phyloP scores from a whole-genome alignment of 306 rosid genomes.

The Prunus kanzakura region DNA sequence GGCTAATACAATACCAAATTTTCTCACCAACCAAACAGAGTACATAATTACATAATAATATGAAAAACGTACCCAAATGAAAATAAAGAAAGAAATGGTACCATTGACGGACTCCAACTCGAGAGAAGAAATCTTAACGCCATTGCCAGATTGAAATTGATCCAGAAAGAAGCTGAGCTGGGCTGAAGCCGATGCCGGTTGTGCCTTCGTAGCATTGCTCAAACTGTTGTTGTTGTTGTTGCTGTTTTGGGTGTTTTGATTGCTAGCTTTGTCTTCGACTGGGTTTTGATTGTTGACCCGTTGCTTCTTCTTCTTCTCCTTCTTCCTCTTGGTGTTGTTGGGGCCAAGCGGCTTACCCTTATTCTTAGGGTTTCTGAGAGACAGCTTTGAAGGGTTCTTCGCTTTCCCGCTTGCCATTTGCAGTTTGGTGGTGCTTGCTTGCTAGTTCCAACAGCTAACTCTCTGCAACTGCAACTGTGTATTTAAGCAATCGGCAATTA shows the following conservation, averaged over 20 bases:
- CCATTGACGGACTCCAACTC: slow-evolving; percentile 72
- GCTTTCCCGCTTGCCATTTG: slow-evolving; percentile 27
- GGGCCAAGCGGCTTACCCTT: slow-evolving; percentile 23
- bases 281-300: background rate
- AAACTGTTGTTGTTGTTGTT: background rate
- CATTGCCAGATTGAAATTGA: slow-evolving; percentile 55
- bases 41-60: background rate
- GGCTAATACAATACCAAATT: background rate
- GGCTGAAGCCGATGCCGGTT: slow-evolving; percentile 25
- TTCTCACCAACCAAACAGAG: background rate
- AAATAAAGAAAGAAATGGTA: background rate
- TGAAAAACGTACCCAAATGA: background rate
- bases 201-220: background rate
- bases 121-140: slow-evolving; percentile 60
- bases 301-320: slow-evolving; percentile 10
- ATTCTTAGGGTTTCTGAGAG: slow-evolving; percentile 19
- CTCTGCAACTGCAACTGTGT: too few species aligned
- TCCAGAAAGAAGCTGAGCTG: slow-evolving; percentile 52
- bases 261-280: background rate
- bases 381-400: background rate
- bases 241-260: background rate
- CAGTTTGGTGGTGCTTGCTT: background rate
- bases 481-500: too few species aligned
- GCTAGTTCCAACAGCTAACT: background rate
- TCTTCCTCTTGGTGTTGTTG: background rate